Conservation (phyloP, 768 basidiomycete genomes). For the Mycena filopes region DNA sequence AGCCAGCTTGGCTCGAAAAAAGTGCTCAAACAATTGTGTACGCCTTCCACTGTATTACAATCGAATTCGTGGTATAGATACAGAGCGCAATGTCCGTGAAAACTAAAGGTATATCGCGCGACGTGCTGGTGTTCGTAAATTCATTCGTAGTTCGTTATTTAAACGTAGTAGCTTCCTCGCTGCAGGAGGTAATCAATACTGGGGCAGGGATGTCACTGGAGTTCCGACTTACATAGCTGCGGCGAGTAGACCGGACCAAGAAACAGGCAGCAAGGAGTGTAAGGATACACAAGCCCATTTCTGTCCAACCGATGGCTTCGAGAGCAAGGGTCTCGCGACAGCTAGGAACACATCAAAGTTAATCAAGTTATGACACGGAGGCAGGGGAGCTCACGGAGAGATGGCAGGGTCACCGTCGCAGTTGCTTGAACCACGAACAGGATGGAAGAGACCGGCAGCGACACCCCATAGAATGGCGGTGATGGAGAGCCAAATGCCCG, state of each 20-base stretch:
- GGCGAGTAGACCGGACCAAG: conserved; percentile 56
- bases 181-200: neutral
- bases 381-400: conserved; percentile 6
- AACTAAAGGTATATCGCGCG: neutral
- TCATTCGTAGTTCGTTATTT: conserved; percentile 7
- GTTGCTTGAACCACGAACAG: conserved; percentile 48
- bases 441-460: conserved; percentile 58
- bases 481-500: conserved; percentile 60
- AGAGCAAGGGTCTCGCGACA: conserved; percentile 60
- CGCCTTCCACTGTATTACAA: no score
- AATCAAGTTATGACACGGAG: neutral
- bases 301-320: conserved; percentile 64
- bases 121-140: conserved; percentile 1
- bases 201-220: neutral
- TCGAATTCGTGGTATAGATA: conserved; percentile 8
- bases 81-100: conserved; percentile 1
- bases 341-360: conserved; percentile 35
- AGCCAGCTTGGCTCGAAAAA: no score
- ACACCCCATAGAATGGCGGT: conserved; percentile 63
- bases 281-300: conserved; percentile 58
- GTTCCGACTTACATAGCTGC: conserved; percentile 44
- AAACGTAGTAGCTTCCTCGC: conserved; percentile 33
- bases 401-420: conserved; percentile 46
- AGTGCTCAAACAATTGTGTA: no score
- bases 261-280: conserved; percentile 56